Evolutionary conservation across 352 stramenopile genomes (phyloP).

Genomic region (Achlya hypogyna): DNA sequence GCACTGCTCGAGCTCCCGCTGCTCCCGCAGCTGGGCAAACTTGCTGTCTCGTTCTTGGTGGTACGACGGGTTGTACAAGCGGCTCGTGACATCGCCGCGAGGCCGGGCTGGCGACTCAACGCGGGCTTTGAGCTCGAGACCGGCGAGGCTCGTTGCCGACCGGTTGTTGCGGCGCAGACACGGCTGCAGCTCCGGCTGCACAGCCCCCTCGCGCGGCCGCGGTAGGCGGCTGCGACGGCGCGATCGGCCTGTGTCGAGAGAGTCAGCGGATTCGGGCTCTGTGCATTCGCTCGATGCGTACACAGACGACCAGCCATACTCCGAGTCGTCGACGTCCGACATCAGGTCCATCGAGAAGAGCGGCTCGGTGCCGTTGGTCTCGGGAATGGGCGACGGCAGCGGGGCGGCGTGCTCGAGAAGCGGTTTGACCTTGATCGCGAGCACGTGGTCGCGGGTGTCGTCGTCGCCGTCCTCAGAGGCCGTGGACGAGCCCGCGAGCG

Average conservation of each 20-base stretch:
- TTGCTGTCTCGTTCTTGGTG: slow-evolving; percentile 6
- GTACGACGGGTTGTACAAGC: slow-evolving; percentile 3
- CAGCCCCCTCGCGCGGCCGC: not conserved
- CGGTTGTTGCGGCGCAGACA: slow-evolving; percentile 3
- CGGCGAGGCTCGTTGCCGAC: not conserved
- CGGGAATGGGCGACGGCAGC: not conserved
- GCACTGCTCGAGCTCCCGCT: not conserved
- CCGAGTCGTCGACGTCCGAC: not conserved
- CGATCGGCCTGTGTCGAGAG: not conserved
- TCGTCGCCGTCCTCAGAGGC: not conserved
- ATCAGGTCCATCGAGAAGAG: not conserved
- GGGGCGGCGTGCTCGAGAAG: not conserved
- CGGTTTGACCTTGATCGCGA: not conserved
- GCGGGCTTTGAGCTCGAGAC: not conserved
- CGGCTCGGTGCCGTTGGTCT: not conserved
- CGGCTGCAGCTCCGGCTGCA: not conserved
- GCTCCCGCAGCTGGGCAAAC: not conserved
- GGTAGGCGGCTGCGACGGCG: not conserved
- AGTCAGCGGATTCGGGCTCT: not conserved
- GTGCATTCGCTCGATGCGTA: not conserved
- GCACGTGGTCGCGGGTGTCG: not conserved
- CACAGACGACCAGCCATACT: not conserved
- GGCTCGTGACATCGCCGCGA: not conserved
- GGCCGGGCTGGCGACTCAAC: not conserved
- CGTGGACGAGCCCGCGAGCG: not conserved